Base-by-base conservation (phyloP, 805 yeast genomes). In the Schwanniomyces occidentalis region DNA sequence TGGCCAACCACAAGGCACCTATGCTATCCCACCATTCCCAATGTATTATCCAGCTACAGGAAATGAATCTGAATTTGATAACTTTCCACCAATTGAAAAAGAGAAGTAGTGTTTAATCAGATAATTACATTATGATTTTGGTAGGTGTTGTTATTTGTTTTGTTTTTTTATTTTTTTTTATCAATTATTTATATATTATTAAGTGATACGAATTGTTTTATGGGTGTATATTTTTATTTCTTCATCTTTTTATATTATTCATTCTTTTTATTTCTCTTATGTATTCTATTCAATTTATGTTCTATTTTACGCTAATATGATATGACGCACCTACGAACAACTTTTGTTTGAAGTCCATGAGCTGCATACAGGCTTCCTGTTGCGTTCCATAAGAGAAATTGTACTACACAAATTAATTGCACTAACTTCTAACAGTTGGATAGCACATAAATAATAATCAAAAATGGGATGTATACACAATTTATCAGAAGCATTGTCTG, bases 21-120 rank as follows among this genome's bases (percentile, higher is more conserved):
- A 27, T 31, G 35, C 38, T 1, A 21, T 34, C 6, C 28, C 44
- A 4, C 40, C 46, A n/a, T 45, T 41, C 25, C 48, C 52, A 16
- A 35, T 43, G 32, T 49, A 32, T 29, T 46, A 35, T 22, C 37
- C 43, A 5, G 19, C 30, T 10, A 19, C 32, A 6, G 32, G 32
- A 30, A 30, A 19, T 30, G 32, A 21, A 16, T 17, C 32, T n/a
- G 32, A 30, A 16, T 30, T 19, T 14, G 18, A 30, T 12, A 30
- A 26, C 22, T 33, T 33, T 15, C 26, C 27, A n/a, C 36, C 25
- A 14, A 16, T 27, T 16, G 31, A 17, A 4, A 25, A 25, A 12
- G 36, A 33, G 13, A 20, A 18, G 9, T n/a, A 14, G 6, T 19
- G n/a, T n/a, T 26, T 16, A 8, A n/a, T n/a, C 16, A 12, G 16